Conservation (phyloP, 306 rosid genomes). For the Fragaria nilgerrensis region DNA sequence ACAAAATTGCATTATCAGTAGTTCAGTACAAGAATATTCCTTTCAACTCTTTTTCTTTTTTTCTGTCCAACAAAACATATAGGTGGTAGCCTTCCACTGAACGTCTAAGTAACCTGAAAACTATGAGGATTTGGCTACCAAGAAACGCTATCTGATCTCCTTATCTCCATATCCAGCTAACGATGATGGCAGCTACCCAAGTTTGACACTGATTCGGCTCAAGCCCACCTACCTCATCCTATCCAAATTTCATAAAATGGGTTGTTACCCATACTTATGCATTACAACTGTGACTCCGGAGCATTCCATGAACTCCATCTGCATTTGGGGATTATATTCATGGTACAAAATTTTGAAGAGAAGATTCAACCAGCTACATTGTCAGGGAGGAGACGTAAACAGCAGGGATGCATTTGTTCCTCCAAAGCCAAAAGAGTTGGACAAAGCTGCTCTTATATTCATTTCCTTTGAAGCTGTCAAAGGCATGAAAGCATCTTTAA, state of each 20-base stretch:
- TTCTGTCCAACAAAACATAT: neutral
- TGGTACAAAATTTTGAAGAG: neutral
- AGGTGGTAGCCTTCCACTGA: neutral
- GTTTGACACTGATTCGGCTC: neutral
- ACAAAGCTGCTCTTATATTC: constrained; percentile 69
- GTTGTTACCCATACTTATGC: neutral
- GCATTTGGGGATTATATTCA: neutral
- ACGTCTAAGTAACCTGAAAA: neutral
- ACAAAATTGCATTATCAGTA: neutral
- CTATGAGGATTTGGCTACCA: neutral
- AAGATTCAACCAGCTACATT: constrained; percentile 4
- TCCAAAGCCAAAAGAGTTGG: constrained; percentile 94
- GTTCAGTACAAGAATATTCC: neutral
- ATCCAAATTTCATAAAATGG: neutral
- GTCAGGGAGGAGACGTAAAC: constrained; percentile 51
- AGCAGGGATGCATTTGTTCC: constrained; percentile 92
- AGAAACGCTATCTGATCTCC: neutral
- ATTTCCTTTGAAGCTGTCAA: constrained; percentile 56
- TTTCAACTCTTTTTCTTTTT: neutral
- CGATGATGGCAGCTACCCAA: neutral
- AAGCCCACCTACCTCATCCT: neutral
- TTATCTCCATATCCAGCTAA: neutral
- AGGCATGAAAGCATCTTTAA: constrained; percentile 66
- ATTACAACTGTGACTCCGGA: neutral
- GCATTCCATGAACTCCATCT: neutral